phyloP scores from a whole-genome alignment of 352 stramenopile species.

The Elongisporangium senticosum region DNA sequence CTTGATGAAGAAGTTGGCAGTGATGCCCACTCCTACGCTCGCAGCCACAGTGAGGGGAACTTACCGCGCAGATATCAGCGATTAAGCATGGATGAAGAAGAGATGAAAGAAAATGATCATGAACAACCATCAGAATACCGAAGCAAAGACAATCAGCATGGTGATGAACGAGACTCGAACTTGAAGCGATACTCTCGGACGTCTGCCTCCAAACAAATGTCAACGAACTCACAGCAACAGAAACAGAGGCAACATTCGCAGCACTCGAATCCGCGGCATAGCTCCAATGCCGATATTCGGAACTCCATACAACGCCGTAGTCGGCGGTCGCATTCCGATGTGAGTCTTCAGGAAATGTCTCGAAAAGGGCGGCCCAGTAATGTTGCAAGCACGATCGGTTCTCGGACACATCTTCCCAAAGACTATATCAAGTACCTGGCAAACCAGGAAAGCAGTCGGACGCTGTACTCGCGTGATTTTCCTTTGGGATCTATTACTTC shows the following conservation, averaged over 20 bases:
- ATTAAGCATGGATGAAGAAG: constrained; percentile 64
- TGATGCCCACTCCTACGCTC: constrained; percentile 5
- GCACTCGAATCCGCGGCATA: constrained; percentile 26
- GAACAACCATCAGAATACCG: constrained; percentile 16
- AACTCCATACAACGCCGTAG: constrained; percentile 28
- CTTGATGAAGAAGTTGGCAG: constrained; percentile 22
- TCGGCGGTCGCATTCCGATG: constrained; percentile 41
- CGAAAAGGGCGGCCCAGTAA: not conserved
- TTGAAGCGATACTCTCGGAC: constrained; percentile 23
- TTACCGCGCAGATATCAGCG: constrained; percentile 47
- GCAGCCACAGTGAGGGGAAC: constrained; percentile 20
- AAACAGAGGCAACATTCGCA: constrained; percentile 15
- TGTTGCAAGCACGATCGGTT: not conserved
- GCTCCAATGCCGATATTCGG: constrained; percentile 20
- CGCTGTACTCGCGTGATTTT: not conserved
- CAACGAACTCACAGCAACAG: constrained; percentile 14
- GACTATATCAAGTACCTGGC: constrained; percentile 4
- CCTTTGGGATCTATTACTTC: not conserved
- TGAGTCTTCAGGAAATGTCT: constrained; percentile 22
- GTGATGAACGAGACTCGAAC: constrained; percentile 30
- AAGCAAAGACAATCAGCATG: constrained; percentile 24
- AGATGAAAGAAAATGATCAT: constrained; percentile 40
- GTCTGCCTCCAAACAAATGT: constrained; percentile 25
- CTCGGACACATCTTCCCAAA: not conserved
- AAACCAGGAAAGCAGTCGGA: not conserved